A percentile compares a stretch with the other conserved stretches of the same genome.
Conservation (phyloP, 352 stramenopile genomes). For the Elongisporangium prolatum region DNA sequence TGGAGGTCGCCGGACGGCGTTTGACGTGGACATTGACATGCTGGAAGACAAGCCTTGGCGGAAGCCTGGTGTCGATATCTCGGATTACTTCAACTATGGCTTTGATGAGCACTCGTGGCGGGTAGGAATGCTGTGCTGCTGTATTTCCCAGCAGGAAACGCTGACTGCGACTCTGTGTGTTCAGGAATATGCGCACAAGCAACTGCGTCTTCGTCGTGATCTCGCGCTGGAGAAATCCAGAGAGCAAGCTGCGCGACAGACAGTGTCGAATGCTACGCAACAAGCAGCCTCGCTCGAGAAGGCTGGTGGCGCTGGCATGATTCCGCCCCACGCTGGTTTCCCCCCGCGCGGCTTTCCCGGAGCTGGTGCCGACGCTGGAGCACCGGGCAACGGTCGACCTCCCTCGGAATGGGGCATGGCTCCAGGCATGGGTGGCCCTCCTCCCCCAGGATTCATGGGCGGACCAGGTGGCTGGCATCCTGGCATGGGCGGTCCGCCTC, state of each 20-base stretch:
- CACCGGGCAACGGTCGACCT: background rate
- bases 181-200: conserved; percentile 76
- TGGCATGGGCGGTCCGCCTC: conserved; percentile 52
- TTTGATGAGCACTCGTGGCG: conserved; percentile 88
- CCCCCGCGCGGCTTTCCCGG: conserved; percentile 14
- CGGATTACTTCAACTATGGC: conserved; percentile 93
- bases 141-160: too few species aligned
- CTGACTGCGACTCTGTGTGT: too few species aligned
- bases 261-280: conserved; percentile 49
- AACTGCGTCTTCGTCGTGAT: conserved; percentile 66
- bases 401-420: conserved; percentile 16
- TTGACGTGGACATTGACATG: conserved; percentile 91
- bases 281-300: conserved; percentile 30
- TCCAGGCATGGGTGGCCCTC: conserved; percentile 18
- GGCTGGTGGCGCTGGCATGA: conserved; percentile 22
- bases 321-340: conserved; percentile 19
- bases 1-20: conserved; percentile 82
- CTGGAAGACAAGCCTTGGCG: conserved; percentile 90
- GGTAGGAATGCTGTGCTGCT: conserved; percentile 15
- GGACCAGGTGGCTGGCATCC: conserved; percentile 66
- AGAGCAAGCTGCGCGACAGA: conserved; percentile 77
- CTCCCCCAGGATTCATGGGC: conserved; percentile 44
- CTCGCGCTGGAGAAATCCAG: conserved; percentile 67
- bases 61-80: conserved; percentile 89
- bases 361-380: background rate